Evolutionary conservation across 345 rosid species (phyloP), one percentile per base, ranked within the genome.

Genomic region (Kandelia obovata): DNA sequence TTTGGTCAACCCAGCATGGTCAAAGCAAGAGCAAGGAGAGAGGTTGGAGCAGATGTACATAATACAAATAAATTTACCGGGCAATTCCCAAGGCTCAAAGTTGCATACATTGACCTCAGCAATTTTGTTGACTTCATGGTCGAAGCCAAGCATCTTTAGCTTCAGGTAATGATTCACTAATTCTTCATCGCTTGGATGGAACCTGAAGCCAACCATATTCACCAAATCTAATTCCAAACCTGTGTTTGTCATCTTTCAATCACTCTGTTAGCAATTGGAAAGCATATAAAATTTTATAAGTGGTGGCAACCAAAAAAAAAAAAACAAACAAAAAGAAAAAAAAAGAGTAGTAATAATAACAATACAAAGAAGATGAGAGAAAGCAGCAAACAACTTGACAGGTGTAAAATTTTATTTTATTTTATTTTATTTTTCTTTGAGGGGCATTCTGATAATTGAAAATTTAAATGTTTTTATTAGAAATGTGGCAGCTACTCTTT

Each of bases 11-110:
- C 17, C 19, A 43, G 49, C 17, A 43, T 43, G 5, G 49, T 13
- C 49, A 43, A 43, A 43, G 49, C 19, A 43, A 43, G 49, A 43
- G 49, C 17, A 43, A 43, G 5, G 5, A 43, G 17, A 13, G 13
- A 2, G 49, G 4, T 43, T 43, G 17, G 49, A 13, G 47, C 49
- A 11, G 49, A 15, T 43, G 49, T 2, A 43, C 17, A 43, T 3
- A 43, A 43, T 43, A 3, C 16, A 43, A 43, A 13, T 43, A 10
- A 1, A 69, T 52, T 67, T 70, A 82, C 84, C 62, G 19, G 80
- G 83, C 32, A 88, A 49, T 0, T 88, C 74, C 84, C 85, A 80
- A 17, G 94, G 94, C 52, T 88, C 88, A 2, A 43, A 75, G 62
- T 52, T 52, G 64, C 65, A 64, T 13, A 86, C 69, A 6, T 78